Conservation (phyloP, 108 stramenopile genomes). For the Skeletonema menzelii region DNA sequence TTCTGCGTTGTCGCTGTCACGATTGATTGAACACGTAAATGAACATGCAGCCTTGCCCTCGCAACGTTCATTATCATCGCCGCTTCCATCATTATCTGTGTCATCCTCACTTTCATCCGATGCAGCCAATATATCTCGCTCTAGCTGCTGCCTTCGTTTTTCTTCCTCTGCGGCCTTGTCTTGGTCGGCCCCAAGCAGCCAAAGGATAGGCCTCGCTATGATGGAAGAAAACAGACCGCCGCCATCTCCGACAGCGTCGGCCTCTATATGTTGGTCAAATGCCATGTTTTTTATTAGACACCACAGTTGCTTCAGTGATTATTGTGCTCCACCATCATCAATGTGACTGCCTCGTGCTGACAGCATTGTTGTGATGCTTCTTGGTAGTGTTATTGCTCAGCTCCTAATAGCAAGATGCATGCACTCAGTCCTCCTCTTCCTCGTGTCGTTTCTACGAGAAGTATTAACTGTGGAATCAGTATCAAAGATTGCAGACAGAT, state of each 20-base stretch:
- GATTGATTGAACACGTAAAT: background rate
- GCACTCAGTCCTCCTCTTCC: too few species aligned
- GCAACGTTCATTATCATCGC: background rate
- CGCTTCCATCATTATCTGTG: background rate
- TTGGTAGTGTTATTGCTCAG: too few species aligned
- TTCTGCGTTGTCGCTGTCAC: background rate
- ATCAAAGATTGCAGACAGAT: background rate
- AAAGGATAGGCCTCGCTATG: conserved; percentile 51
- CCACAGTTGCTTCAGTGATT: background rate
- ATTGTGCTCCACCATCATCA: background rate
- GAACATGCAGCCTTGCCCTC: background rate
- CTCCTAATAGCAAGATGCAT: too few species aligned
- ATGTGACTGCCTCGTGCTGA: too few species aligned
- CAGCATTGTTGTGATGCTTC: too few species aligned
- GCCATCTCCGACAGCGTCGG: conserved; percentile 55
- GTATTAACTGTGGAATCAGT: background rate
- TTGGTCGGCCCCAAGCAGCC: conserved; percentile 63
- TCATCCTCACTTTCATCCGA: background rate
- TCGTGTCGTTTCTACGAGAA: background rate
- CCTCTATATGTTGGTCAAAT: conserved; percentile 76
- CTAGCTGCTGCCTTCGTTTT: conserved; percentile 3
- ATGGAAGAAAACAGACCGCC: conserved; percentile 69
- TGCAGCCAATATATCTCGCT: conserved; percentile 13
- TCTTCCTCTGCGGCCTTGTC: conserved; percentile 29
- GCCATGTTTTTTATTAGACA: conserved; percentile 59